Evolutionary conservation across 768 basidiomycete genomes (phyloP), one percentile per base, ranked within the genome.

Genomic region (Lactarius sanguifluus): DNA sequence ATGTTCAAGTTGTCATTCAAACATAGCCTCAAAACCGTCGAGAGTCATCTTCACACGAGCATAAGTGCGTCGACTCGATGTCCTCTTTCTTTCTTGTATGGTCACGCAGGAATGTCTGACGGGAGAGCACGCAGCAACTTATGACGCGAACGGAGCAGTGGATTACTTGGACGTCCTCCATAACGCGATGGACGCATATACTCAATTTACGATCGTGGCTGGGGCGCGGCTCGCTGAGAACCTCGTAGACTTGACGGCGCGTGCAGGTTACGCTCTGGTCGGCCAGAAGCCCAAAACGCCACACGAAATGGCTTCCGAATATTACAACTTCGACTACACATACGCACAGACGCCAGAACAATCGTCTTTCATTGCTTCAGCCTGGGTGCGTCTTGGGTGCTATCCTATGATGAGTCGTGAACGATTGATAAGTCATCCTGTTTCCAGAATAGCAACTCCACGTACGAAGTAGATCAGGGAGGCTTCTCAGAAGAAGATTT

Each of bases 281-380:
- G 81, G 81, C 23, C 75, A 75, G n/a, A 83, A 79, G 67, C 77
- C 82, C 0, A 72, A 70, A 64, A 80, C 79, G 13, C 75, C 79
- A 3, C 81, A 82, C 62, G 81, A 81, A n/a, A 74, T 73, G 59
- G 86, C 78, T n/a, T 77, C 82, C 12, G 85, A 88, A 72, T 88
- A 88, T 70, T 85, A 78, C 64, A 75, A 81, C 66, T 81, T 84
- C 60, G 75, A 81, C 70, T 80, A 70, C 65, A 82, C 85, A 70
- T 82, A 81, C 68, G 83, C 79, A 23, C 82, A 86, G 73, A 81
- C 82, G 1, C 86, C 87, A 1, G 84, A 85, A n/a, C 78, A 84
- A 72, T 81, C 80, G 0, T 86, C 85, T 1, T 78, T 79, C 75
- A 76, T 87, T 25, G 84, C 86, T 10, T 81, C 84, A 3, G 80